Base-by-base conservation (phyloP, 257 asterid species). In the Forsythia viridissima region DNA sequence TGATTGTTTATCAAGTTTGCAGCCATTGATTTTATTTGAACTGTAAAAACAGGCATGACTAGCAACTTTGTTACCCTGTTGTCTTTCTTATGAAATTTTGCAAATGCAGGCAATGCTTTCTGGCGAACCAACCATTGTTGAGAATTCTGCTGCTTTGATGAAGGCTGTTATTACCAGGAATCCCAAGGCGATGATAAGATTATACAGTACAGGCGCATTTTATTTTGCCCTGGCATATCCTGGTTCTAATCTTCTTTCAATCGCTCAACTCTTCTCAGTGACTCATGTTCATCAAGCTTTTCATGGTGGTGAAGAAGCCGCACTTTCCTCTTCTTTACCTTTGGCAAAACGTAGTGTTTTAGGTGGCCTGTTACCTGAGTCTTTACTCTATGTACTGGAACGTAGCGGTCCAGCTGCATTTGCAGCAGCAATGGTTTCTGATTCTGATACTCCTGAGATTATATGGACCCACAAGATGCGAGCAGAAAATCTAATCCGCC, bases 381-480 rank as follows among this genome's bases (percentile, higher is more conserved):
- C 99, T 34, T 90, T 96, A 92, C 93, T 96, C 67, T 96, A 96
- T 88, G 99, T 96, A 67, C 87, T 96, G 84, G 99, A 96, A 80
- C 96, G 99, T 57, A 92, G 98, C 85, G 97, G 98, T 75, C 91
- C 99, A 44, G 91, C 90, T 84, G 88, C 97, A 82, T 96, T 96
- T 91, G 92, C 95, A 61, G 98, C 98, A 42, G 99, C 99, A 48
- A 91, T 96, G 99, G 92, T 96, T 83, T 93, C 98, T 75, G 99
- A 96, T 90, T 96, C 99, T 72, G 99, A 96, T 87, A 93, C 99
- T 85, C 99, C 99, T 83, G 99, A 96, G 89, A 96, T 96, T 78
- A 96, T 96, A 82, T 96, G 99, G 99, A 96, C 99, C 2, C 98
- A 96, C 88, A 96, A 96, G 80, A 96, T 96, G 98, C 86, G 99